Evolutionary conservation across 345 rosid species (phyloP).

Genomic region (Theobroma cacao): DNA sequence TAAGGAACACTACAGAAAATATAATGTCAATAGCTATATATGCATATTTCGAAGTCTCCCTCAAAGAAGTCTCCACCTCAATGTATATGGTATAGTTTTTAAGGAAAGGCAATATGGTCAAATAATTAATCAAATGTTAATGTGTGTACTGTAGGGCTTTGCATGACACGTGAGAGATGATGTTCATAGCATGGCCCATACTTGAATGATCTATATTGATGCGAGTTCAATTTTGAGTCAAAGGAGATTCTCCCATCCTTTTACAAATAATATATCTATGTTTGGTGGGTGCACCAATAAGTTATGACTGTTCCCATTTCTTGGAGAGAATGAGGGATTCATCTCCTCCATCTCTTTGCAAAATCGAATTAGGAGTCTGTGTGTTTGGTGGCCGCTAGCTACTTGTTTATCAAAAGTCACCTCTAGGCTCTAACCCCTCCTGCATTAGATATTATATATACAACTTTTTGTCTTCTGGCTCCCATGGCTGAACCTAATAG

Average conservation of each 20-base stretch:
- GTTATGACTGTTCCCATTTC: not conserved
- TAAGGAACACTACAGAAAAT: not conserved
- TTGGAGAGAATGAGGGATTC: not conserved
- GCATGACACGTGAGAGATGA: no score
- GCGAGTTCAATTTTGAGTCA: conserved; percentile 1
- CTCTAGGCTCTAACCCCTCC: not conserved
- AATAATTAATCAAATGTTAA: not conserved
- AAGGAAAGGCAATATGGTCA: not conserved
- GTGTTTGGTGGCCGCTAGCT: not conserved
- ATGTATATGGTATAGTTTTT: not conserved
- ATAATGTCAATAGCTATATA: not conserved
- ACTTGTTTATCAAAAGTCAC: not conserved
- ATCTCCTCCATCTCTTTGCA: not conserved
- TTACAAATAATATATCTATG: not conserved
- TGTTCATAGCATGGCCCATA: no score
- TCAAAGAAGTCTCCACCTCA: not conserved
- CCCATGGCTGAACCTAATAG: no score
- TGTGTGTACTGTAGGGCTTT: no score
- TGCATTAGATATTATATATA: no score
- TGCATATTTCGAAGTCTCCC: not conserved
- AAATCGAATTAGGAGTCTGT: not conserved
- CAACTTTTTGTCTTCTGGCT: no score
- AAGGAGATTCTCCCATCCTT: not conserved
- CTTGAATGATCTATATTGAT: no score
- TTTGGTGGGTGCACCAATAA: conserved; percentile 6